A percentile compares a stretch with the other conserved stretches of the same genome.
Evolutionary conservation across 2,329 filamentous ascomycete genomes (phyloP).

Genomic region (Chrysoporthe deuterocubensis): DNA sequence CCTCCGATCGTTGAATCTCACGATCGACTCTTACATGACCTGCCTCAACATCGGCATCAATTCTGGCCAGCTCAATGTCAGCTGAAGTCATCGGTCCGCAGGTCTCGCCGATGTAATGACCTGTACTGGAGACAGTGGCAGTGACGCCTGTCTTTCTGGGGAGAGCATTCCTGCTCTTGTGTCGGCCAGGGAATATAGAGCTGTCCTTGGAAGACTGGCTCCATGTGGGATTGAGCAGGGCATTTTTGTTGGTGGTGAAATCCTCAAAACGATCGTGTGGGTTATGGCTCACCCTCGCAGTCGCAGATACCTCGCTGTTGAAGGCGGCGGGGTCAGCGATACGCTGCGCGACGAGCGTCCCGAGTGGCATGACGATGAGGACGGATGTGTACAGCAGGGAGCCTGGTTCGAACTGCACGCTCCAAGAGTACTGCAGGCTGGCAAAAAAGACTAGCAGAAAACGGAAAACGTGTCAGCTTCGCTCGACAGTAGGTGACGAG

Average conservation of each 20-base stretch:
- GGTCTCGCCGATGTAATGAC: constrained; percentile 33
- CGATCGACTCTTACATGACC: constrained; percentile 37
- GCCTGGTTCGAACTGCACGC: constrained; percentile 52
- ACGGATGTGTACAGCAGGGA: constrained; percentile 56
- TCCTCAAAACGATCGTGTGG: constrained; percentile 30
- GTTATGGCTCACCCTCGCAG: constrained; percentile 27
- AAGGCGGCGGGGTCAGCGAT: constrained; percentile 39
- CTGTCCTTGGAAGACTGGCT: constrained; percentile 27
- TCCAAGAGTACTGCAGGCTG: constrained; percentile 48
- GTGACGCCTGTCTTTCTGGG: constrained; percentile 30
- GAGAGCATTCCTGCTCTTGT: constrained; percentile 29
- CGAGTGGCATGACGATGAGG: constrained; percentile 55
- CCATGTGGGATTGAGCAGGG: constrained; percentile 17
- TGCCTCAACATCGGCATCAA: constrained; percentile 33
- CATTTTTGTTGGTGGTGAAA: constrained; percentile 24
- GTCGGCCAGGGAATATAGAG: constrained; percentile 11
- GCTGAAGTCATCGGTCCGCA: constrained; percentile 34
- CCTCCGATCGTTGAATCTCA: constrained; percentile 39
- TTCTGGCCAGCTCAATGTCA: constrained; percentile 40
- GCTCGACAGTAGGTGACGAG: not conserved
- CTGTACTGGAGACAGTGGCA: constrained; percentile 16
- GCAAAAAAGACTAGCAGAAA: constrained; percentile 52
- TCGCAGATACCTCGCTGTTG: constrained; percentile 22
- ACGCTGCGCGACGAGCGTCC: constrained; percentile 55
- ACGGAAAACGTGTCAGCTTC: constrained; percentile 4